Evolutionary conservation across 805 yeast genomes (phyloP), one percentile per base, ranked within the genome.

Genomic region (Kuraishia molischiana): DNA sequence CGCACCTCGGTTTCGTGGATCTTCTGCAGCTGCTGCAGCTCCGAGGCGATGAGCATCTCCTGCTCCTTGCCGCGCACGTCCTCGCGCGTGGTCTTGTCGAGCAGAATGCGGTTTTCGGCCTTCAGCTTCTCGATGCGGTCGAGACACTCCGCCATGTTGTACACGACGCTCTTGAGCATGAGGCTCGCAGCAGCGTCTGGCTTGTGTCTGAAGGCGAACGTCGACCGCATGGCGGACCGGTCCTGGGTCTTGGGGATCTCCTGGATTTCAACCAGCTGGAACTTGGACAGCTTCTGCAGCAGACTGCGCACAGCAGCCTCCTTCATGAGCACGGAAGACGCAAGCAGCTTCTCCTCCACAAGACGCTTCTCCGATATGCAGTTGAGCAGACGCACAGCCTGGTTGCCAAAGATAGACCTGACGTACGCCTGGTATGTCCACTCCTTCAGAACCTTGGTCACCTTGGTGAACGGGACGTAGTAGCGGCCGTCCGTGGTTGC

Each of bases 231-330:
- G 0, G 97, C 95, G 2, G 95, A 89, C 47, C 97, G 71, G 55
- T 92, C 97, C 19, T 77, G 79, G 6, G 95, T 81, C 50, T 90
- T 74, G 10, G 97, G 97, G 21, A 92, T 82, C 61, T 92, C 98
- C 59, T 90, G 97, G 28, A 89, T 70, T 53, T 90, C 95, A 15
- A 89, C 63, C 15, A 84, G 71, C 43, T 89, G 86, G 45, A 76
- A 68, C 38, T 71, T 73, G 20, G 84, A 71, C 38, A 92, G 62
- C 24, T 74, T 72, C 34, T 81, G 73, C 32, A 87, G 61, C 32
- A 81, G 77, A 29, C 79, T 76, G 40, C 96, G 69, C 6, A 87
- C 83, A 28, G 78, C 82, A 42, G 73, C 74, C 41, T 86, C 94
- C 45, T 76, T 84, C 58, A 92, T 68, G 37, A 92, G 60, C 2